These are phyloP conservation scores for Avena atlantica DNA, from an alignment of 176 grass and related monocot species.

Conservation along the genomic window DNA sequence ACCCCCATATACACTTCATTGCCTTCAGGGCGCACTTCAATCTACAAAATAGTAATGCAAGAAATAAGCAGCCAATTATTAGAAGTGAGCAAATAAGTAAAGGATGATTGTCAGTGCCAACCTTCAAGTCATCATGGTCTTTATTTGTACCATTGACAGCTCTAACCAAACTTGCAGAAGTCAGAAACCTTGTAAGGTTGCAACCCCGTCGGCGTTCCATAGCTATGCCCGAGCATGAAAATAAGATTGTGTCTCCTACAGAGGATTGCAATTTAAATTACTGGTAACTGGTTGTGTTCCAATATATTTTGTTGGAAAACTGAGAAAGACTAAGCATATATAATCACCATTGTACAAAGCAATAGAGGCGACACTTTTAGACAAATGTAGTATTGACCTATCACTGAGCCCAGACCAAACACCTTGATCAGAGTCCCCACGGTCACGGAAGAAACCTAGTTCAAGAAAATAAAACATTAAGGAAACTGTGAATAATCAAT, in stretches of 20 bases:
- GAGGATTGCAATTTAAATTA: not conserved
- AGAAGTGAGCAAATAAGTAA: not conserved
- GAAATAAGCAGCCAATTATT: not conserved
- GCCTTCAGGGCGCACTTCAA: slow-evolving; percentile 32
- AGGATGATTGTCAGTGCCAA: slow-evolving; percentile 16
- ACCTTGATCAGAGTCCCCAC: not conserved
- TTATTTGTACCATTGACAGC: slow-evolving; percentile 1
- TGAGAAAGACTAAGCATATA: not conserved
- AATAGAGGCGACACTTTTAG: slow-evolving; percentile 10
- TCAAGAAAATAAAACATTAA: not conserved
- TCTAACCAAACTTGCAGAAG: slow-evolving; percentile 26
- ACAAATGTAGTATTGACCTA: not conserved
- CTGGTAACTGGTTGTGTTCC: not conserved
- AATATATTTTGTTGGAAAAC: not conserved
- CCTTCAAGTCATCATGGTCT: slow-evolving; percentile 5
- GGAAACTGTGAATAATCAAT: slow-evolving; percentile 19
- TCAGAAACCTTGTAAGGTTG: slow-evolving; percentile 26
- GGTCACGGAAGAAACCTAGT: slow-evolving; percentile 3
- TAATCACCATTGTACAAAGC: slow-evolving; percentile 18
- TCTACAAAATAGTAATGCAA: not conserved
- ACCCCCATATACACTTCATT: not conserved
- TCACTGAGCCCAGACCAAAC: not conserved
- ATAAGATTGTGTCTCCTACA: not conserved
- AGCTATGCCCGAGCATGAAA: slow-evolving; percentile 36
- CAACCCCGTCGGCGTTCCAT: not conserved